Evolutionary conservation across 345 rosid genomes (phyloP).

Genomic region (Citrus hindsii): DNA sequence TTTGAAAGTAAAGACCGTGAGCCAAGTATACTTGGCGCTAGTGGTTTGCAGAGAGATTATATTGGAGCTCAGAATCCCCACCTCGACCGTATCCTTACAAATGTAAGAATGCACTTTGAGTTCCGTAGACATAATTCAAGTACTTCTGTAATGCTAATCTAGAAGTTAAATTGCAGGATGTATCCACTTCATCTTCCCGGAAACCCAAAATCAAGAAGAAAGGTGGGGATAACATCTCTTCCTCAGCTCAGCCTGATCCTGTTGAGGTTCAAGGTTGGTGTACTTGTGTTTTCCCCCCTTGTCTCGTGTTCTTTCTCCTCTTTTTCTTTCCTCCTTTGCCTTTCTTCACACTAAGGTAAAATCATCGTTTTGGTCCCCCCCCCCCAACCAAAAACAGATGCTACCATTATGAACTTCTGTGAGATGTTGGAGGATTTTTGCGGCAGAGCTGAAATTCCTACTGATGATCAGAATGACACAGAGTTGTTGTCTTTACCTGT

Average conservation of each 20-base stretch:
- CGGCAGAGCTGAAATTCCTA: slow-evolving; percentile 70
- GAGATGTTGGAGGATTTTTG: slow-evolving; percentile 81
- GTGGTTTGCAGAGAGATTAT: slow-evolving; percentile 43
- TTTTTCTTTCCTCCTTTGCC: background rate
- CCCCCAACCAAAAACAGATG: slow-evolving; percentile 37
- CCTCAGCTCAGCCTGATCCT: slow-evolving; percentile 50
- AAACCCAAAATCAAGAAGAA: slow-evolving; percentile 78
- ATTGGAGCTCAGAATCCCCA: slow-evolving; percentile 37
- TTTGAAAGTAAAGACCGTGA: slow-evolving; percentile 50
- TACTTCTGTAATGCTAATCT: slow-evolving; percentile 17
- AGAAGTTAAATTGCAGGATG: slow-evolving; percentile 54
- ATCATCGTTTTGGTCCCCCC: background rate
- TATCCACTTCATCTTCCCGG: slow-evolving; percentile 42
- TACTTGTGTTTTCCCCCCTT: slow-evolving; percentile 9
- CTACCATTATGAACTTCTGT: slow-evolving; percentile 55
- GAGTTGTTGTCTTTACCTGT: slow-evolving; percentile 78
- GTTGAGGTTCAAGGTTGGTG: slow-evolving; percentile 68
- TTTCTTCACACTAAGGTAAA: slow-evolving; percentile 5
- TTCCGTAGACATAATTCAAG: slow-evolving; percentile 16
- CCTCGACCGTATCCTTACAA: slow-evolving; percentile 27
- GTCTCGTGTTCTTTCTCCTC: slow-evolving; percentile 8
- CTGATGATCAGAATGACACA: slow-evolving; percentile 83
- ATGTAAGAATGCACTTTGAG: slow-evolving; percentile 43
- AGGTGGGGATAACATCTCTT: slow-evolving; percentile 35
- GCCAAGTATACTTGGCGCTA: slow-evolving; percentile 33